phyloP scores from a whole-genome alignment of 192 early-diverging fungal species.

The Dissophora ornata region DNA sequence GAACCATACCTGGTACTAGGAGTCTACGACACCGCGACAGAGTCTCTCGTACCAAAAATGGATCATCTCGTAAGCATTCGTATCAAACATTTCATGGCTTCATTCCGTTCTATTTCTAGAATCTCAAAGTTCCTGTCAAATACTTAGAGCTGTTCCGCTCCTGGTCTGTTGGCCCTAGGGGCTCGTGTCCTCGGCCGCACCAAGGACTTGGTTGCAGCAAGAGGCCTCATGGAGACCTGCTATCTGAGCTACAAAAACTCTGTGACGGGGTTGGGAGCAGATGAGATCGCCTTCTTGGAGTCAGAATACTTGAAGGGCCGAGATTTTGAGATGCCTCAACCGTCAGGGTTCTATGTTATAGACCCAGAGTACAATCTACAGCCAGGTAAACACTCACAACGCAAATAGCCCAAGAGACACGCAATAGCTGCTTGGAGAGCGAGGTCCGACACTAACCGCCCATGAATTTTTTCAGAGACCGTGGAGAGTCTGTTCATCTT shows the following conservation, averaged over 20 bases:
- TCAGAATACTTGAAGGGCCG: slow-evolving; percentile 16
- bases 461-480: not conserved
- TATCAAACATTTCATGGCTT: not conserved
- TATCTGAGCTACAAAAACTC: slow-evolving; percentile 53
- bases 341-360: slow-evolving; percentile 27
- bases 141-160: slow-evolving; percentile 75
- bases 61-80: slow-evolving; percentile 67
- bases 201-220: slow-evolving; percentile 69
- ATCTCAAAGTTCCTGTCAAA: not conserved
- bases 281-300: slow-evolving; percentile 40
- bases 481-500: slow-evolving; percentile 35
- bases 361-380: slow-evolving; percentile 61
- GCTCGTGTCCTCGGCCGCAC: slow-evolving; percentile 61
- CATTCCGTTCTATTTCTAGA: too few relatives aligned
- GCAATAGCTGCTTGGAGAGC: too few relatives aligned
- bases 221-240: slow-evolving; percentile 75
- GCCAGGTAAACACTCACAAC: slow-evolving; percentile 18
- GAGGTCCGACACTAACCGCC: too few relatives aligned
- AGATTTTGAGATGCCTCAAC: slow-evolving; percentile 36
- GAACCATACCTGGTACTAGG: slow-evolving; percentile 17
- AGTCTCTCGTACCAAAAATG: slow-evolving; percentile 65
- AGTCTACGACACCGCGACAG: slow-evolving; percentile 26
- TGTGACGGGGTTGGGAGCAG: slow-evolving; percentile 30
- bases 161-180: slow-evolving; percentile 74
- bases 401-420: not conserved